Conservation (phyloP, 257 asterid genomes). For the Penstemon newberryi region DNA sequence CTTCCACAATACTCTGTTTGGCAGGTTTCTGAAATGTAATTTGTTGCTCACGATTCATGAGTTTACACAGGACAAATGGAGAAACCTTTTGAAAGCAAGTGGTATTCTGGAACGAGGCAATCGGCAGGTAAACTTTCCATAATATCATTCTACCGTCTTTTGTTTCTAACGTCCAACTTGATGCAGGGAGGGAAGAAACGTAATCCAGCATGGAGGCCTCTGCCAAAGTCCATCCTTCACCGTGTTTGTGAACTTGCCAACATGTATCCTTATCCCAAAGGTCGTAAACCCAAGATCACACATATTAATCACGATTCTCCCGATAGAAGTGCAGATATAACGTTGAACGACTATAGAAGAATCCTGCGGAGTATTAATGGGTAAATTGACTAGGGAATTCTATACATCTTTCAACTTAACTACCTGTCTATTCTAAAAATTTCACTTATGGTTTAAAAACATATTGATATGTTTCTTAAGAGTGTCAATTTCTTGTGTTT, state of each 20-base stretch:
- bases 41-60: constrained; percentile 24
- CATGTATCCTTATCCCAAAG: constrained; percentile 82
- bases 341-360: constrained; percentile 53
- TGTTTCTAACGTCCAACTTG: constrained; percentile 1
- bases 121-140: constrained; percentile 42
- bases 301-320: constrained; percentile 35
- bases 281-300: constrained; percentile 45
- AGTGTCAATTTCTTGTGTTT: too few species aligned
- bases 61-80: constrained; percentile 85
- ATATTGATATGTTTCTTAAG: too few species aligned
- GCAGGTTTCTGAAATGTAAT: constrained; percentile 3
- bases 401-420: background rate
- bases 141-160: background rate
- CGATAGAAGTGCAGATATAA: constrained; percentile 51
- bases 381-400: constrained; percentile 17
- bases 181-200: constrained; percentile 78
- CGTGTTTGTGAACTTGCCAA: constrained; percentile 76
- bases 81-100: constrained; percentile 93
- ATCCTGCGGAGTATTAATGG: constrained; percentile 50
- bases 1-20: background rate
- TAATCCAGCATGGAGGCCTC: constrained; percentile 84
- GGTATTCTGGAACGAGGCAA: constrained; percentile 58
- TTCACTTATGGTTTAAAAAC: too few species aligned
- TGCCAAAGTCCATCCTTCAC: constrained; percentile 70
- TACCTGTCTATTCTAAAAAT: constrained; percentile 20